Conservation (phyloP, 2,329 filamentous ascomycete genomes). For the Neofusicoccum parvum region DNA sequence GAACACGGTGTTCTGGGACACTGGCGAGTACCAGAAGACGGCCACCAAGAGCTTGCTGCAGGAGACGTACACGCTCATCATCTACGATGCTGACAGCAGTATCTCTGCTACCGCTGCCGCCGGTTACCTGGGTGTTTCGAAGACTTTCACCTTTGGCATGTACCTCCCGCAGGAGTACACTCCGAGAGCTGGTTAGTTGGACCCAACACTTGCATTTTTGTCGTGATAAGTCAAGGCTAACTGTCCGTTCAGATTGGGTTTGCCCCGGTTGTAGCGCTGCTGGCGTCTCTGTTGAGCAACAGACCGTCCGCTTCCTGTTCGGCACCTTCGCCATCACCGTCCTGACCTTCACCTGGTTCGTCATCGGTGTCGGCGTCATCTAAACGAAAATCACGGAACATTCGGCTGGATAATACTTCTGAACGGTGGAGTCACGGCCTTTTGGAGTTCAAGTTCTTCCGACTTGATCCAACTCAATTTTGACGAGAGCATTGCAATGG, state of each 20-base stretch:
- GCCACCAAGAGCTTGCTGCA: slow-evolving; percentile 50
- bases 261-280: slow-evolving; percentile 60
- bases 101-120: slow-evolving; percentile 54
- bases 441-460: neutral
- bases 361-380: slow-evolving; percentile 47
- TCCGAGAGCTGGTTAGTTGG: slow-evolving; percentile 50
- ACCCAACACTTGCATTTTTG: slow-evolving; percentile 22
- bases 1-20: slow-evolving; percentile 62
- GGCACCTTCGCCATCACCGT: slow-evolving; percentile 60
- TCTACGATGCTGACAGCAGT: slow-evolving; percentile 60
- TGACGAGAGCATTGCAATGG: slow-evolving; percentile 19
- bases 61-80: slow-evolving; percentile 64
- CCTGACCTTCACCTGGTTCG: slow-evolving; percentile 59
- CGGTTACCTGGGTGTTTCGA: slow-evolving; percentile 58
- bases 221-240: slow-evolving; percentile 20
- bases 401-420: neutral
- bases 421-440: neutral
- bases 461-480: neutral
- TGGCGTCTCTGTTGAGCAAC: slow-evolving; percentile 56
- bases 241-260: slow-evolving; percentile 45
- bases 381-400: slow-evolving; percentile 23
- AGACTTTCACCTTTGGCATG: slow-evolving; percentile 63
- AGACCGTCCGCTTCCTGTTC: slow-evolving; percentile 58
- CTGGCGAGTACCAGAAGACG: slow-evolving; percentile 50
- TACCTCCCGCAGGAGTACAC: slow-evolving; percentile 58